A percentile compares a stretch with the other conserved stretches of the same genome.
Evolutionary conservation across 139 green algal genomes (phyloP).

Genomic region (Asterochloris sp.): DNA sequence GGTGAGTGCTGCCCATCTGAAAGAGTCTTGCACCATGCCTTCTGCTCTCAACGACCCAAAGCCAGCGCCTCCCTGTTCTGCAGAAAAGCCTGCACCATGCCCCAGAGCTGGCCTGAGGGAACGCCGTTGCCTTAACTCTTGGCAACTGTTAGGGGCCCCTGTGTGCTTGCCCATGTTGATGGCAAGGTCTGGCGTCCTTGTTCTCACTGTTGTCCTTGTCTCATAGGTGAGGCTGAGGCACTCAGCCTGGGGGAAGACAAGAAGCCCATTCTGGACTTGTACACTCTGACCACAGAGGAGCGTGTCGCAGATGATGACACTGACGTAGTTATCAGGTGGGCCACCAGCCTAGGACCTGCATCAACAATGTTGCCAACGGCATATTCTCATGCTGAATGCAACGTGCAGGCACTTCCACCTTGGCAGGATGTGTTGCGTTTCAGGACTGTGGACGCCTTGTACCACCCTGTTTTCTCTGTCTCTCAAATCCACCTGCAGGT

Average conservation of each 20-base stretch:
- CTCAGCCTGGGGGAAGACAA: slow-evolving; percentile 21
- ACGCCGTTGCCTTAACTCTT: background rate
- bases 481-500: no score
- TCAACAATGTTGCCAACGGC: background rate
- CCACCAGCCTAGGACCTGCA: background rate
- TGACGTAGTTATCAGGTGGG: slow-evolving; percentile 3
- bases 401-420: no score
- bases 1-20: background rate
- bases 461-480: no score
- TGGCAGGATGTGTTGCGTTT: no score
- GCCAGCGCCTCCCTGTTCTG: background rate
- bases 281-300: slow-evolving; percentile 36
- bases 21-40: background rate
- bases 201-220: background rate
- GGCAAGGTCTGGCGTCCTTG: background rate
- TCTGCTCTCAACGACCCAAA: background rate
- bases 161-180: background rate
- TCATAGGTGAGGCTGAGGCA: slow-evolving; percentile 29
- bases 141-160: background rate
- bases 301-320: slow-evolving; percentile 28
- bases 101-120: background rate
- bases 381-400: no score
- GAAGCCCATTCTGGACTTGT: slow-evolving; percentile 33
- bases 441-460: no score
- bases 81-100: background rate